Evolutionary conservation across 371 early-diverging fungal genomes (phyloP).

Genomic region (Rhizopus delemar): DNA sequence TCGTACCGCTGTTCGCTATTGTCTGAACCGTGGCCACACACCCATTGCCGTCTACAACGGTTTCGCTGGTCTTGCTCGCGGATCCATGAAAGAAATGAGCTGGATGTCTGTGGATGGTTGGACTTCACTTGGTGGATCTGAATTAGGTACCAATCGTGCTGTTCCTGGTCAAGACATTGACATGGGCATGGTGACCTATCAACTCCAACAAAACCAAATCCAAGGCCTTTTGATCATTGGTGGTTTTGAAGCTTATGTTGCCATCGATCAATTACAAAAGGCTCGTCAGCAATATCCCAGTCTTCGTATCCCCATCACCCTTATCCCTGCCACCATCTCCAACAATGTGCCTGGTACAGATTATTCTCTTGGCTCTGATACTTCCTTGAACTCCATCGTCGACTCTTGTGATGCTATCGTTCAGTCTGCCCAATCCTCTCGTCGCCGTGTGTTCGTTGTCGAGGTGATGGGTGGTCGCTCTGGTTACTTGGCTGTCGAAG

Average conservation of each 20-base stretch:
- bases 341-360: conserved; percentile 99
- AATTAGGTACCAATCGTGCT: conserved; percentile 93
- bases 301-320: conserved; percentile 91
- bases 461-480: conserved; percentile 98
- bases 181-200: conserved; percentile 86
- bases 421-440: conserved; percentile 86
- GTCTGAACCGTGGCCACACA: conserved; percentile 82
- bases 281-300: conserved; percentile 79
- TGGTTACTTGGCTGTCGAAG: conserved; percentile 93
- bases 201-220: conserved; percentile 88
- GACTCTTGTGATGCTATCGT: conserved; percentile 93
- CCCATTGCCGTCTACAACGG: conserved; percentile 92
- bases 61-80: conserved; percentile 90
- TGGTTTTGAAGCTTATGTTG: conserved; percentile 93
- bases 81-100: conserved; percentile 69
- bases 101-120: conserved; percentile 92
- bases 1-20: conserved; percentile 85
- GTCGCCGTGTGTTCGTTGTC: conserved; percentile 95
- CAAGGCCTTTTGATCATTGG: conserved; percentile 92
- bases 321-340: conserved; percentile 95
- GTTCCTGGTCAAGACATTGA: conserved; percentile 76
- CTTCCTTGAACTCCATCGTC: conserved; percentile 96
- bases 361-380: conserved; percentile 95
- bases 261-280: conserved; percentile 71
- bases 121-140: conserved; percentile 92